Base-by-base conservation (phyloP, 192 early-diverging fungal species). In the Allomyces macrogynus region DNA sequence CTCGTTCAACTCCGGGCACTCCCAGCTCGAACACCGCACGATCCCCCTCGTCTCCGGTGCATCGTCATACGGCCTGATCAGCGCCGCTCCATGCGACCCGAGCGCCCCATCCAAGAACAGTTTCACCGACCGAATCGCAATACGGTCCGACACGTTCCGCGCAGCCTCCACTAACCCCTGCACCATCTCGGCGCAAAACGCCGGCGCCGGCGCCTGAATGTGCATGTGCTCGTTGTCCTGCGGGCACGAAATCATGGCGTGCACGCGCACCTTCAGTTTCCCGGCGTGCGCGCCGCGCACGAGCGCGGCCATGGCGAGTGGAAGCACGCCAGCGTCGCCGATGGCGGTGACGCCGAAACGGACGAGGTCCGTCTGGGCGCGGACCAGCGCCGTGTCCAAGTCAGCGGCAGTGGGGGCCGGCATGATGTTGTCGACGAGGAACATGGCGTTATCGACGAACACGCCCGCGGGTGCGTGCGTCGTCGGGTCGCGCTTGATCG, bases 381-480 rank as follows among this genome's bases (percentile, higher is more conserved):
- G 54, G 4, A 64, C 25, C 12, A 82, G n/a, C 16, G 73, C 73
- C 7, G 67, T 54, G 12, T 49, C 49, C 22, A 63, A 26, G 61
- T 64, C 22, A 24, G 43, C 61, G 22, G 68, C 68, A 18, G 23
- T 62, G 10, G 63, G 62, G 23, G 26, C 14, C 24, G 78, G 77
- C 10, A 67, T 49, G 10, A 26, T 43, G 24, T 40, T 5, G 5
- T 26, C 74, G 43, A 80, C 64, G 12, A 79, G 60, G 16, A 43
- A 63, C 77, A 84, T 84, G 26, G 81, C 78, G 49, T 74, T 69
- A 66, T 84, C 81, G 1, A 83, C 24, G n/a, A 83, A 76, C 16
- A 83, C 68, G 14, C 81, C 81, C 12, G 73, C 12, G 12, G 49
- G 49, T 5, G 9, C 1, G 4, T 10, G 4, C 1, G 49, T 57